These are phyloP conservation scores for Ustilago trichophora DNA, from an alignment of 1,284 basidiomycete species.

Conservation along the genomic window DNA sequence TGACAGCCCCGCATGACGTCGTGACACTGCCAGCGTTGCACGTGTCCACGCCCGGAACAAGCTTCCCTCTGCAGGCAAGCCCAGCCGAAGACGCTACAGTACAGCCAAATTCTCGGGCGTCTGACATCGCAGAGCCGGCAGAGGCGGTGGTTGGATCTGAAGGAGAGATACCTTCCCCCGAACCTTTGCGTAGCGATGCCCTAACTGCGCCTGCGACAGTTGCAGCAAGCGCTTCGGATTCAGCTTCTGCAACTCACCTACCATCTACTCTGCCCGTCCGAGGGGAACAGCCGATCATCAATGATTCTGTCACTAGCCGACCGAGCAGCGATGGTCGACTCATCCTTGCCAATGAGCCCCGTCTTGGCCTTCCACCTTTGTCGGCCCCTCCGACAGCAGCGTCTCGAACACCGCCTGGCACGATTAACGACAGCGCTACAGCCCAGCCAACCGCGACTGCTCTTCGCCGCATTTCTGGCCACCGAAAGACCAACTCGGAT, in stretches of 20 bases:
- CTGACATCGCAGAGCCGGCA: no score
- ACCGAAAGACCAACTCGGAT: constrained; percentile 34
- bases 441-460: neutral
- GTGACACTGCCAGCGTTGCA: no score
- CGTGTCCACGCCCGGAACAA: no score
- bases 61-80: no score
- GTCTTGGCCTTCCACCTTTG: constrained; percentile 28
- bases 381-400: neutral
- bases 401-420: neutral
- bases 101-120: no score
- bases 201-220: neutral
- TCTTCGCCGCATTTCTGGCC: constrained; percentile 9
- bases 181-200: no score
- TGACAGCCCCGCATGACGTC: no score
- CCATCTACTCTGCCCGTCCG: neutral
- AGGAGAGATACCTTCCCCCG: constrained; percentile 17
- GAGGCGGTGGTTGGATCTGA: no score
- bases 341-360: constrained; percentile 30
- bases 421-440: neutral
- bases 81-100: no score
- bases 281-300: neutral
- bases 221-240: neutral
- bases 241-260: neutral
- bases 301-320: neutral
- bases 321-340: constrained; percentile 8